These are phyloP conservation scores for Neurospora tetraspora DNA, from an alignment of 495 filamentous ascomycete genomes.

Conservation along the genomic window DNA sequence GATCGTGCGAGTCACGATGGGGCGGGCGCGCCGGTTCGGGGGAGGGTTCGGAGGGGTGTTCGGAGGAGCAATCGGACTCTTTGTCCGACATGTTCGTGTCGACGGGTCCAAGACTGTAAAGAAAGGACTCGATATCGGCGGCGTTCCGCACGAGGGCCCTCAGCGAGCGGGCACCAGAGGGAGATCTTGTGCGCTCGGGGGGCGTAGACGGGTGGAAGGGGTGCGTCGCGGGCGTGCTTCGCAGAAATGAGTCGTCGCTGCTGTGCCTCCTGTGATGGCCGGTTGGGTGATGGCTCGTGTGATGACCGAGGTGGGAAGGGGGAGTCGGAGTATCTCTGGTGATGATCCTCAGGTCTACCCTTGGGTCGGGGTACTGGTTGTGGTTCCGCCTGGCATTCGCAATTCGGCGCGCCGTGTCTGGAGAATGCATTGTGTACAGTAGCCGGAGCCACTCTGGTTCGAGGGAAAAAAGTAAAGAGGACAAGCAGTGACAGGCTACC, in stretches of 20 bases:
- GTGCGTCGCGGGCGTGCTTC: background rate
- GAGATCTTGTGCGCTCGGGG: background rate
- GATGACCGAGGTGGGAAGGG: background rate
- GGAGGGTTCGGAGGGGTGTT: background rate
- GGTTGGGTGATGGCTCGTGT: background rate
- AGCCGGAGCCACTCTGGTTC: background rate
- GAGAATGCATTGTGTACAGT: background rate
- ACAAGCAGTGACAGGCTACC: background rate
- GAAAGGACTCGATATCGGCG: constrained; percentile 26
- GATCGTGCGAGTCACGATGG: constrained; percentile 72
- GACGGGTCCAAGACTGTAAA: constrained; percentile 23
- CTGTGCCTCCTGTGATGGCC: background rate
- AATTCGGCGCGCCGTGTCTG: background rate
- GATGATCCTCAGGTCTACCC: background rate
- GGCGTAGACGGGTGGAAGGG: background rate
- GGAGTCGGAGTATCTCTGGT: background rate
- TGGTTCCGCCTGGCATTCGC: background rate
- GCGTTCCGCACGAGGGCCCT: constrained; percentile 13
- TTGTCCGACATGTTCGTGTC: constrained; percentile 19
- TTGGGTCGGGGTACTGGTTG: background rate
- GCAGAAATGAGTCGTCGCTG: background rate
- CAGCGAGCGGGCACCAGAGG: constrained; percentile 15
- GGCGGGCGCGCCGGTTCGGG: constrained; percentile 22
- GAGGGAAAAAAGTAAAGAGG: background rate
- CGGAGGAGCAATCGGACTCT: constrained; percentile 15